These are phyloP conservation scores for Escallonia rubra DNA, from an alignment of 129 eudicot species.

Conservation along the genomic window DNA sequence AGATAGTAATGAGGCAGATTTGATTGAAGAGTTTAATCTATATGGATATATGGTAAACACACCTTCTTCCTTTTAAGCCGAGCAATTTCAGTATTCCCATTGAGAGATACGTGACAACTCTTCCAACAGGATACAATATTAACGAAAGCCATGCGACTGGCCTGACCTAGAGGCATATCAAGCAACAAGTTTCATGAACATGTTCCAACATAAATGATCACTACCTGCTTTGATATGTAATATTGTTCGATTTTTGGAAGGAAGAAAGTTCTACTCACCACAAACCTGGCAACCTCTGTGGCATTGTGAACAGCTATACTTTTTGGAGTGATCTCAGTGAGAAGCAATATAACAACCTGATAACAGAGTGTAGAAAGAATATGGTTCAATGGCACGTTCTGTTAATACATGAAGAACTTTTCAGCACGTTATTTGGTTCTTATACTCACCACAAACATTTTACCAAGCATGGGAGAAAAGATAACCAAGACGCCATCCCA, in stretches of 20 bases:
- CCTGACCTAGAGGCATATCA: conserved; percentile 74
- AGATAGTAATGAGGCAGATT: not conserved
- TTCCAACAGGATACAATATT: conserved; percentile 88
- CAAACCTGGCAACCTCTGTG: conserved; percentile 96
- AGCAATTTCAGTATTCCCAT: conserved; percentile 97
- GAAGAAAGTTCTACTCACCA: conserved; percentile 38
- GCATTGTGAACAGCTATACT: conserved; percentile 98
- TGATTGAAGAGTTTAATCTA: too few species aligned
- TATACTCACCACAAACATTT: not conserved
- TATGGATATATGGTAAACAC: not conserved
- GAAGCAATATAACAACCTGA: conserved; percentile 93
- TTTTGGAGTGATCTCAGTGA: conserved; percentile 97
- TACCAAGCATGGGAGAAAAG: not conserved
- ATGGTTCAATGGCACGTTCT: not conserved
- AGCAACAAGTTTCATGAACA: conserved; percentile 14
- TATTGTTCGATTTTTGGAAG: not conserved
- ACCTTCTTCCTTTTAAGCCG: conserved; percentile 96
- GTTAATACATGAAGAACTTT: not conserved
- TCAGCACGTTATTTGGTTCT: not conserved
- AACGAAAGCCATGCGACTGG: conserved; percentile 99
- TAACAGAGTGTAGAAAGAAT: conserved; percentile 10
- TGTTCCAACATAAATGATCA: too few species aligned
- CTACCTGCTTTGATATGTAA: too few species aligned
- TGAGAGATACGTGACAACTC: conserved; percentile 88
- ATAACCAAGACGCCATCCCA: not conserved